phyloP scores from a whole-genome alignment of 805 yeast species.

The Candida piceae region DNA sequence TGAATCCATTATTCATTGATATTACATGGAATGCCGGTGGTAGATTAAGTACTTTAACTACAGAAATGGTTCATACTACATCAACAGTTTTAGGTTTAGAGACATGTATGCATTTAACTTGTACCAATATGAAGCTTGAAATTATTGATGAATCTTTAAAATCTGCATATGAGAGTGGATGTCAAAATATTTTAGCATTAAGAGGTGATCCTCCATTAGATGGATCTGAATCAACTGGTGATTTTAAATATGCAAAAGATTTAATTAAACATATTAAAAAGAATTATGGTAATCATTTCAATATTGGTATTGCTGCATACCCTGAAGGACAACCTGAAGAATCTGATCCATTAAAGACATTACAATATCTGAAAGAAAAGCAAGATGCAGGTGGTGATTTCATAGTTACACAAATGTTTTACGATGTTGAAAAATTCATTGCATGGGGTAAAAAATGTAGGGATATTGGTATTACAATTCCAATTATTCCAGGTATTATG shows the following conservation, averaged over 20 bases:
- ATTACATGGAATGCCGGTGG: slow-evolving; percentile 99
- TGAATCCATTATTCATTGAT: slow-evolving; percentile 88
- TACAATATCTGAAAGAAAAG: slow-evolving; percentile 72
- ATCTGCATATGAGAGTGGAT: slow-evolving; percentile 84
- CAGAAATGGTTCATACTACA: slow-evolving; percentile 87
- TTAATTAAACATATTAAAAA: slow-evolving; percentile 68
- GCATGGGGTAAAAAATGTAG: slow-evolving; percentile 74
- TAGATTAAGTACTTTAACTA: slow-evolving; percentile 71
- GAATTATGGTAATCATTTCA: slow-evolving; percentile 82
- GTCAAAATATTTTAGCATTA: slow-evolving; percentile 90
- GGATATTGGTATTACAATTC: slow-evolving; percentile 68
- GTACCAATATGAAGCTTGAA: slow-evolving; percentile 86
- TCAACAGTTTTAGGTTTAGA: slow-evolving; percentile 88
- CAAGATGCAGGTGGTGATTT: slow-evolving; percentile 93
- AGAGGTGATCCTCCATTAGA: slow-evolving; percentile 93
- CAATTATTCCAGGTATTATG: slow-evolving; percentile 97
- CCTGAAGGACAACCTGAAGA: slow-evolving; percentile 98
- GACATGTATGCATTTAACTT: slow-evolving; percentile 97
- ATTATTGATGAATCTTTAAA: slow-evolving; percentile 80
- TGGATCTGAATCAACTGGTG: slow-evolving; percentile 72
- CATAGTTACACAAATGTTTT: slow-evolving; percentile 94
- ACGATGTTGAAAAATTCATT: slow-evolving; percentile 83
- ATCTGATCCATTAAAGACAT: slow-evolving; percentile 44
- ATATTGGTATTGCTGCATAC: slow-evolving; percentile 94
- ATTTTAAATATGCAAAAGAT: slow-evolving; percentile 84